phyloP scores from a whole-genome alignment of 768 basidiomycete genomes.

The Mycena sanguinolenta region DNA sequence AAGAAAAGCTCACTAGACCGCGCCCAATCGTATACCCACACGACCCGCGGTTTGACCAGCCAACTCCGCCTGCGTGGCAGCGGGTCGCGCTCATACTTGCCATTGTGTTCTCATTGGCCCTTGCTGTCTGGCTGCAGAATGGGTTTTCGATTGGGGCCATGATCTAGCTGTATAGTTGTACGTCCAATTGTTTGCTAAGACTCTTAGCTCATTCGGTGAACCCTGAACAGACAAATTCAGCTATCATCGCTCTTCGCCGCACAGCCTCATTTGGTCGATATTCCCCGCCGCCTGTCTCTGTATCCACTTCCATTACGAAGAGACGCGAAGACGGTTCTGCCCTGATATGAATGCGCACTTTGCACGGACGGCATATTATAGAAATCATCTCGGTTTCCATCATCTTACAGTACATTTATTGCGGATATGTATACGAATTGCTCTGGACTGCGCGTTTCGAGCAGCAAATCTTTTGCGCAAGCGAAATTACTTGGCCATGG shows the following conservation, averaged over 20 bases:
- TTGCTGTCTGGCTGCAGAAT: constrained; percentile 34
- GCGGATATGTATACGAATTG: no score
- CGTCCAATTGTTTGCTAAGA: background rate
- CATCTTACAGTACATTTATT: no score
- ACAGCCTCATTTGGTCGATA: background rate
- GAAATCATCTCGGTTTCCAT: background rate
- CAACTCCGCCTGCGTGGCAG: constrained; percentile 31
- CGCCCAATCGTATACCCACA: constrained; percentile 28
- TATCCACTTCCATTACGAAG: background rate
- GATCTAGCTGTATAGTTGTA: background rate
- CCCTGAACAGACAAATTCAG: no score
- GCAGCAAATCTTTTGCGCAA: no score
- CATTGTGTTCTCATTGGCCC: constrained; percentile 11
- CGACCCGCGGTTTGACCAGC: constrained; percentile 32
- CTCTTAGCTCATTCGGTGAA: background rate
- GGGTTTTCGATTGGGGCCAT: constrained; percentile 30
- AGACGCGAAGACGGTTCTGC: background rate
- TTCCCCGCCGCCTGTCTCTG: background rate
- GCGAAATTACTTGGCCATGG: no score
- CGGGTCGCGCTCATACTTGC: constrained; percentile 28
- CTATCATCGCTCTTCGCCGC: no score
- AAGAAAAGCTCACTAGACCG: constrained; percentile 31
- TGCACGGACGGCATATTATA: background rate
- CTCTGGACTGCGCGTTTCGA: no score
- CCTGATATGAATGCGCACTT: background rate